Conservation (phyloP, 148 eudicot species). For the Selenicereus undatus region DNA sequence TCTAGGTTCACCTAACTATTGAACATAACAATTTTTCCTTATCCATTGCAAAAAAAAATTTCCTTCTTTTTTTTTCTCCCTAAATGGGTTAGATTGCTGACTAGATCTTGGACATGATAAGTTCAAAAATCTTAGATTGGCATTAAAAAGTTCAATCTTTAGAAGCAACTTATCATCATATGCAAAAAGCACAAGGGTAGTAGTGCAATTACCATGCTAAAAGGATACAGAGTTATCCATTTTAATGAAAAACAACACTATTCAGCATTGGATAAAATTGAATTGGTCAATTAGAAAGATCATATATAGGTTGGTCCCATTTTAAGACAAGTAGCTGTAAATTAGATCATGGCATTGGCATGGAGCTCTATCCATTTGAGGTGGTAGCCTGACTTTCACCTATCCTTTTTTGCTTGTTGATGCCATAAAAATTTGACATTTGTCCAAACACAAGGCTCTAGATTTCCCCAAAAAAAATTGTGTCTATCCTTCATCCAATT, state of each 20-base stretch:
- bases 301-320: constrained; percentile 2
- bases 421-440: background rate
- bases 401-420: background rate
- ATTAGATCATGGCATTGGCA: background rate
- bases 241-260: background rate
- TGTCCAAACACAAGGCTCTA: background rate
- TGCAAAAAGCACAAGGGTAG: background rate
- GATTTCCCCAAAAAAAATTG: background rate
- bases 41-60: too few species aligned
- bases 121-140: background rate
- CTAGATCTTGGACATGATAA: background rate
- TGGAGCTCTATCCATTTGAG: background rate
- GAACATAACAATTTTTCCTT: too few species aligned
- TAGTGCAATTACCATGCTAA: background rate
- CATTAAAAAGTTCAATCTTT: background rate
- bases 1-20: too few species aligned
- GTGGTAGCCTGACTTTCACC: background rate
- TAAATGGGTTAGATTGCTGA: too few species aligned
- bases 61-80: too few species aligned
- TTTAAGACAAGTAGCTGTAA: background rate
- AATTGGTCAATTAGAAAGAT: background rate
- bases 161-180: background rate
- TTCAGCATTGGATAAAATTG: background rate
- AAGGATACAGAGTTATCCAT: constrained; percentile 5
- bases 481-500: background rate